Evolutionary conservation across 441 rosid genomes (phyloP).

Genomic region (Pelargonium myrrhifolium): DNA sequence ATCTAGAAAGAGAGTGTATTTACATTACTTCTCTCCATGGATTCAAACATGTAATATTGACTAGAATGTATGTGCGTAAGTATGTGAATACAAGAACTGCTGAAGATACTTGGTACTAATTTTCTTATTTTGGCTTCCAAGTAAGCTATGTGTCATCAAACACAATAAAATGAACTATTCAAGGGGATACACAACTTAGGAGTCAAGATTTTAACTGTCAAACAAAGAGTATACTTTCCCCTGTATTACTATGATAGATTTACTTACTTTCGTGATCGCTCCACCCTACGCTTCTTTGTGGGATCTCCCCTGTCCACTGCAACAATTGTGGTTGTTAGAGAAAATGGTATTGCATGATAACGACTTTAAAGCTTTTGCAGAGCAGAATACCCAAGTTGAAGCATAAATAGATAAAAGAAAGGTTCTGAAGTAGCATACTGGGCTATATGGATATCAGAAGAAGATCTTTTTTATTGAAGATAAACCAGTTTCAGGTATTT

Average conservation of each 20-base stretch:
- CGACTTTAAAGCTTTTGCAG: neutral
- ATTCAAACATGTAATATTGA: too few relatives aligned
- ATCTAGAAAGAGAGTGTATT: neutral
- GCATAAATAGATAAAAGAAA: neutral
- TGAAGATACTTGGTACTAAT: too few relatives aligned
- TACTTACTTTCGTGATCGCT: constrained; percentile 63
- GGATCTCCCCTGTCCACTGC: constrained; percentile 62
- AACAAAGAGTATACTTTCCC: neutral
- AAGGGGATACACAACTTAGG: neutral
- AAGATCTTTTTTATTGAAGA: neutral
- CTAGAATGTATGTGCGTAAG: too few relatives aligned
- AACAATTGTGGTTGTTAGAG: constrained; percentile 21
- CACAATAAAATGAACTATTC: neutral
- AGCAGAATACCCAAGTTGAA: neutral
- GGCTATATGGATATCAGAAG: neutral
- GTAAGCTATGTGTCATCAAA: neutral
- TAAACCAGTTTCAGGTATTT: neutral
- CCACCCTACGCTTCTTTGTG: constrained; percentile 70
- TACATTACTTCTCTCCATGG: neutral
- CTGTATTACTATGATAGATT: neutral
- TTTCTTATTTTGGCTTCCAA: neutral
- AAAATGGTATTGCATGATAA: constrained; percentile 7
- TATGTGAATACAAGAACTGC: too few relatives aligned
- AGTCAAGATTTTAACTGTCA: neutral
- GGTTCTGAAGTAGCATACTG: neutral